Evolutionary conservation across 306 rosid genomes (phyloP).

Genomic region (Castanea crenata): DNA sequence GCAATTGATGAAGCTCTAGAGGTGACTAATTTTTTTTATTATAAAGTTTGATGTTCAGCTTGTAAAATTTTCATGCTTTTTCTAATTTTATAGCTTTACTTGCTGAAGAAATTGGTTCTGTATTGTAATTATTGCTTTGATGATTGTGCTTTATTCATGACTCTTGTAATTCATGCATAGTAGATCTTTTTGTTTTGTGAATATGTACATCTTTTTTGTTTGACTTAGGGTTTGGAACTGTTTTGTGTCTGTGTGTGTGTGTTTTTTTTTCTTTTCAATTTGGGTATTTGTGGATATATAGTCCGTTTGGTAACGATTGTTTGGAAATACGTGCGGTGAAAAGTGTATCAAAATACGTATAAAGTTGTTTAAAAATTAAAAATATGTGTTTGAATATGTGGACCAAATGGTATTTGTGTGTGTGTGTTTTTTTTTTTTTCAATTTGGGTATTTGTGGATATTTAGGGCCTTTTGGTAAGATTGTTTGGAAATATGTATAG

Average conservation of each 20-base stretch:
- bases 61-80: constrained; percentile 3
- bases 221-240: constrained; percentile 43
- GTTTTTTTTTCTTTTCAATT: not conserved
- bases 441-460: not conserved
- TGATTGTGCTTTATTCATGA: not conserved
- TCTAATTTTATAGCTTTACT: constrained; percentile 26
- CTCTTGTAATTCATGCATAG: not conserved
- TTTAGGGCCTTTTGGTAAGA: too few species aligned
- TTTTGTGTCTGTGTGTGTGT: not conserved
- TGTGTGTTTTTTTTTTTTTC: not conserved
- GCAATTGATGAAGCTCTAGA: constrained; percentile 35
- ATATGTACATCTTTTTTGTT: not conserved
- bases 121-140: not conserved
- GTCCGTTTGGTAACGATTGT: too few species aligned
- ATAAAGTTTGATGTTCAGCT: not conserved
- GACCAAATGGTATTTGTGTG: not conserved
- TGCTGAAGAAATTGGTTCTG: not conserved
- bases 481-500: too few species aligned
- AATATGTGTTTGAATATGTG: too few species aligned
- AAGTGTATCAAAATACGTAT: too few species aligned
- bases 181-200: too few species aligned
- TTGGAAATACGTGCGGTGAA: too few species aligned
- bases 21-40: constrained; percentile 27
- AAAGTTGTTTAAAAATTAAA: too few species aligned
- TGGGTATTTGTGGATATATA: not conserved